Base-by-base conservation (phyloP, 768 basidiomycete species). In the Punctularia strigosozonata region DNA sequence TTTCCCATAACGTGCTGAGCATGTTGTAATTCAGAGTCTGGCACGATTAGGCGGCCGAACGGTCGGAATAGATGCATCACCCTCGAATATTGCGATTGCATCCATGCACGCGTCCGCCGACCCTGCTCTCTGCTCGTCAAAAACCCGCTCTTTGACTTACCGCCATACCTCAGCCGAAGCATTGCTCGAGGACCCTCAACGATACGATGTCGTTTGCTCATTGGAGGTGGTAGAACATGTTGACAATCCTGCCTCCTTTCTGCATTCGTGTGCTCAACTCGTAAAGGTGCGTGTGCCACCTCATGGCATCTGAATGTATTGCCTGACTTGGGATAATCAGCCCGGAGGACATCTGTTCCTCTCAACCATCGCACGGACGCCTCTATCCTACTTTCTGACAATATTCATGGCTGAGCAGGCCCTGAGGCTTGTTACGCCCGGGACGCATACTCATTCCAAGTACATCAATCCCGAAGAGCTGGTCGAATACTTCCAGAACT, bases 161-260 rank as follows among this genome's bases (percentile, higher is more conserved):
- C 60, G 73, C 6, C 77, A 86, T 50, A 67, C 73, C 0, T 66
- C 83, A 1, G 88, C 83, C 0, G 91, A 97, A 53, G 67, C 67
- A 1, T 69, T 99, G 3, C 59, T 86, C 21, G 52, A 68, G 8
- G 75, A 77, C 4, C 55, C 71, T 12, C 69, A 68, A 48, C 74
- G 74, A 37, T 98, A 81, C 53, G 94, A 98, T 55, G 73, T 91
- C 15, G 91, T 99, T 12, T 95, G 90, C 54, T 85, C 91, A 7
- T 88, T 98, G 88, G 95, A 99, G 58, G 94, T 99, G 6, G 55
- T 99, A 22, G 95, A 99, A 61, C 95, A 99, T 52, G 95, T 99
- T 37, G 86, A 95, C 54, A 81, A 94, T 51, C 92, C 95, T 1
- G 66, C 75, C 5, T 68, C 70, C 5, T 99, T 99, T 57, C 68